Evolutionary conservation across 441 rosid species (phyloP), one percentile per base, ranked within the genome.

Genomic region (Gossypium trilobum): DNA sequence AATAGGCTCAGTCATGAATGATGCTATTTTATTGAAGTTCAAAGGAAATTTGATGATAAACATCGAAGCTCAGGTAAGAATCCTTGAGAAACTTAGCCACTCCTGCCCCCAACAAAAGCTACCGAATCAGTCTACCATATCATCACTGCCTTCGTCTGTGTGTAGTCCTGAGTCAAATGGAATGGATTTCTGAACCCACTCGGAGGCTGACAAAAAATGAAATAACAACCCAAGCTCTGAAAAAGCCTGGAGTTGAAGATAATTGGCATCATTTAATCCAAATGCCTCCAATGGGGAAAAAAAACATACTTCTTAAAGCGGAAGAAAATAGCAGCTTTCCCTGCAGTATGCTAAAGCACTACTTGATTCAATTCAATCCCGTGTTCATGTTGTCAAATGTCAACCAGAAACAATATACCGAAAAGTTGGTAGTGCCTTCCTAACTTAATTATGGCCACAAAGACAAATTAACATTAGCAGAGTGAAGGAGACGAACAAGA

Each of bases 31-130:
- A 11, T 23, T 29, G 22, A 68, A 87, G 85, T 80, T 50, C 90
- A 82, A 50, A 81, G 72, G 77, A 83, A 81, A 52, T 39, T 76
- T 89, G 75, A 87, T 78, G 84, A 71, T 70, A 1, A 89, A 86
- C 73, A 75, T 85, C 1, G 86, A 87, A 77, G 86, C 90, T 19
- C 90, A 83, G 68, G 74, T 65, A 31, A 82, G 87, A 77, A 85
- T 78, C 79, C 76, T 84, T 0, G 83, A 82, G 84, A 78, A 73
- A 71, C 65, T 69, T 71, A 60, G 39, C 68, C 2, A 6, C 73
- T 44, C 7, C 65, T 4, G 72, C 73, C 73, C 60, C 5, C 61
- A 4, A 73, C 61, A 52, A 85, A 77, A 59, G 57, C 81, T 22
- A 59, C 22, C 62, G 81, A 78, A 44, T 48, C 79, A 10, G 61